Base-by-base conservation (phyloP, 805 yeast genomes). In the Teunomyces funiuensis region DNA sequence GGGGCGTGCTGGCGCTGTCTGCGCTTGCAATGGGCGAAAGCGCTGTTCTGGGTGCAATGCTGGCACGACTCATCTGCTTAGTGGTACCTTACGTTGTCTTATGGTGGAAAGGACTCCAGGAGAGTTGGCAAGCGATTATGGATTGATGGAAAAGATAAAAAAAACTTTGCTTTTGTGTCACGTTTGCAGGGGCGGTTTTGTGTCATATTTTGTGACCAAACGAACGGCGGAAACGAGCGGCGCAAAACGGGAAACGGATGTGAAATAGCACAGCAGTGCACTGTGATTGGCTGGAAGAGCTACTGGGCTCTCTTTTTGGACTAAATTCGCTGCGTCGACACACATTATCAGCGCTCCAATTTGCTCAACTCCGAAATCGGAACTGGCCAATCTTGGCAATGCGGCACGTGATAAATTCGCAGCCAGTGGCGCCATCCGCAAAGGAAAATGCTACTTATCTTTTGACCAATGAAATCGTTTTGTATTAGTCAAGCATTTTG, bases 21-120 rank as follows among this genome's bases (percentile, higher is more conserved):
- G 40, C 37, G 8, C 31, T 27, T 19, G 42, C 49, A 14, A 47
- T 47, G n/a, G 51, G 51, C 28, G 51, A 47, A 16, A 39, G 45
- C 6, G 44, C 51, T 42, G 38, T 44, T 36, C 45, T 37, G 13
- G 51, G 51, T 9, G 51, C 51, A 19, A 47, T 39, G 14, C 37
- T 39, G 19, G 44, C 34, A 26, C 34, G 26, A 28, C 37, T 25
- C 43, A 36, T 36, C 9, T 14, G 20, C 16, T 4, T 13, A 14
- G 13, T 13, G 18, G 22, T 13, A n/a, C n/a, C n/a, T n/a, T n/a
- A n/a, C n/a, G n/a, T n/a, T n/a, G n/a, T n/a, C n/a, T n/a, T n/a
- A n/a, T n/a, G n/a, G n/a, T n/a, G n/a, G 9, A 15, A 22, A 7
- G 11, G 23, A 18, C 34, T 31, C 34, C 34, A 31, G 34, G 34